These are phyloP conservation scores for Exsudoporus floridanus DNA, from an alignment of 1,284 basidiomycete genomes.

Conservation along the genomic window DNA sequence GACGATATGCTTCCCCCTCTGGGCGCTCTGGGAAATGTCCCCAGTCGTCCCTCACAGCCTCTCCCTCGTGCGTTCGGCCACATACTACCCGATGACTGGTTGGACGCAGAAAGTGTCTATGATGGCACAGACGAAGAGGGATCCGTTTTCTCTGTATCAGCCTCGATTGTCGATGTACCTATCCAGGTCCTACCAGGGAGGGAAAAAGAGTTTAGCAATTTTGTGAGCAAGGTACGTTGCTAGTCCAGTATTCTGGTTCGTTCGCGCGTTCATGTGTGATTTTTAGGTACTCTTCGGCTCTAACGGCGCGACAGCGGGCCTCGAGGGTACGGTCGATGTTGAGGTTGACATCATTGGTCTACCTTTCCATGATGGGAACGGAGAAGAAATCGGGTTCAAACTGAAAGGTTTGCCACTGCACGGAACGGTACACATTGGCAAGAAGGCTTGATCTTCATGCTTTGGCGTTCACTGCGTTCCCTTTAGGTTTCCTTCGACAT, in stretches of 20 bases:
- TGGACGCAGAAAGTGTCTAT: constrained; percentile 51
- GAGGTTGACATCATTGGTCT: constrained; percentile 59
- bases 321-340: constrained; percentile 65
- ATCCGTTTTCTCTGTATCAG: constrained; percentile 54
- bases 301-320: constrained; percentile 66
- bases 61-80: constrained; percentile 72
- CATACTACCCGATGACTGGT: constrained; percentile 67
- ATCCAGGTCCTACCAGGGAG: constrained; percentile 72
- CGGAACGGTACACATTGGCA: constrained; percentile 64
- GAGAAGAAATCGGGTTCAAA: constrained; percentile 49
- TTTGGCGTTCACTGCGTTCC: not conserved
- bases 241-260: not conserved
- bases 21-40: constrained; percentile 25
- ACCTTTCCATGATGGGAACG: constrained; percentile 43
- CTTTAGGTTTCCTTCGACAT: not conserved
- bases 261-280: not conserved
- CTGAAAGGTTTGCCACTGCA: constrained; percentile 63
- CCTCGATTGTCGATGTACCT: constrained; percentile 68
- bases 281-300: constrained; percentile 63
- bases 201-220: constrained; percentile 67
- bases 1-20: constrained; percentile 31
- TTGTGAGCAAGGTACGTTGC: constrained; percentile 65
- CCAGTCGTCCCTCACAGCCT: constrained; percentile 56
- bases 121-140: constrained; percentile 48
- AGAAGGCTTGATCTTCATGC: constrained; percentile 40